A percentile compares a stretch with the other conserved stretches of the same genome.
These are phyloP conservation scores for Sungouiozyma intestinalis DNA, from an alignment of 805 yeast genomes.

Conservation along the genomic window DNA sequence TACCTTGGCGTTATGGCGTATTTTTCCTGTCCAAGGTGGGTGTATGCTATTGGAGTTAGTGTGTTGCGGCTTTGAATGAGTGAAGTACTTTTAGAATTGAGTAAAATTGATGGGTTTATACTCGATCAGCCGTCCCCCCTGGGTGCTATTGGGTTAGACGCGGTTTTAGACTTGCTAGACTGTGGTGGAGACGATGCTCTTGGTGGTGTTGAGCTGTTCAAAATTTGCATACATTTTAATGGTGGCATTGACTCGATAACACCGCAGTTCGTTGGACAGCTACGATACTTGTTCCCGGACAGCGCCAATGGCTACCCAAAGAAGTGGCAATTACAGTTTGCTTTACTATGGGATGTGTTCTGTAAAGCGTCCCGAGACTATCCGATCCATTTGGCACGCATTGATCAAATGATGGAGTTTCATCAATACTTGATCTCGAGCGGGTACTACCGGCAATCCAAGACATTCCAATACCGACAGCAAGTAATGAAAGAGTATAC, in stretches of 20 bases:
- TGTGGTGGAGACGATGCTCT: neutral
- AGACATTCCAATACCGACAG: neutral
- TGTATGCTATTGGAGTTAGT: too few species aligned
- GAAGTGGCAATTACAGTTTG: neutral
- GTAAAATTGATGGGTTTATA: too few species aligned
- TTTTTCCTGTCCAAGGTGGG: too few species aligned
- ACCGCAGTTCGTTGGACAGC: neutral
- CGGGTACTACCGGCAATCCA: neutral
- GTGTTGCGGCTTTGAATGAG: too few species aligned
- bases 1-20: too few species aligned
- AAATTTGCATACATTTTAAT: neutral
- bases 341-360: neutral
- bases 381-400: too few species aligned
- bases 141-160: neutral
- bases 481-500: neutral
- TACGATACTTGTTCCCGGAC: neutral
- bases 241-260: neutral
- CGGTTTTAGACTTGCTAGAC: neutral
- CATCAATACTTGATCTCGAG: neutral
- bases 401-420: neutral
- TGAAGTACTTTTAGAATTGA: too few species aligned
- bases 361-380: neutral
- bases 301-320: too few species aligned
- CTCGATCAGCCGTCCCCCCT: too few species aligned
- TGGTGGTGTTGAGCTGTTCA: neutral